A percentile compares a stretch with the other conserved stretches of the same genome.
Evolutionary conservation across 1,284 basidiomycete species (phyloP).

Genomic region (Fistulina hepatica): DNA sequence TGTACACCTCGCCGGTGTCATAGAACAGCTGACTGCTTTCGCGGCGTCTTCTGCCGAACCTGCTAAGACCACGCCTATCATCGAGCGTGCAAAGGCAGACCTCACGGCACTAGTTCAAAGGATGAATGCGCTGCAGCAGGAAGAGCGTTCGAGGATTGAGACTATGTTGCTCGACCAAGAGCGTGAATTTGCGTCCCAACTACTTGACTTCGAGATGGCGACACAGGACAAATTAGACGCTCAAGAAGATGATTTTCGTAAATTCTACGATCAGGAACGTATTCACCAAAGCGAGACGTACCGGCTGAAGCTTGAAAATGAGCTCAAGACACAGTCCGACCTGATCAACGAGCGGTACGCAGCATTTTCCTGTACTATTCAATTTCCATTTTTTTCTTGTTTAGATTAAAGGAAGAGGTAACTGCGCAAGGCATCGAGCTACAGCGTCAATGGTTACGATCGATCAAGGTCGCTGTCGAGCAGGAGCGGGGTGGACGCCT

Average conservation of each 20-base stretch:
- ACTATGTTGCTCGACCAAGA: conserved; percentile 74
- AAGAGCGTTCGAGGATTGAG: conserved; percentile 73
- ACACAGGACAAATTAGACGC: conserved; percentile 75
- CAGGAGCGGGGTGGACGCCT: conserved; percentile 93
- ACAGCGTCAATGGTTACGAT: conserved; percentile 92
- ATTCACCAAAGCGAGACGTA: conserved; percentile 68
- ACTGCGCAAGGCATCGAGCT: conserved; percentile 95
- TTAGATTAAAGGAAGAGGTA: conserved; percentile 89
- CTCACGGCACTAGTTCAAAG: conserved; percentile 70
- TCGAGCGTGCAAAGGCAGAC: conserved; percentile 74
- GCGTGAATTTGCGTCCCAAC: conserved; percentile 72
- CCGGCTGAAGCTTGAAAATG: conserved; percentile 77
- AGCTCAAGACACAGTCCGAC: conserved; percentile 83
- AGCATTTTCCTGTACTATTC: background rate
- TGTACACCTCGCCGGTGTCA: conserved; percentile 84
- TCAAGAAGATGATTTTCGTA: conserved; percentile 82
- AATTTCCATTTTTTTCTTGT: conserved; percentile 6
- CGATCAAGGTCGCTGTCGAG: conserved; percentile 94
- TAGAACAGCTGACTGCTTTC: conserved; percentile 85
- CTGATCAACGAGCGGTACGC: conserved; percentile 84
- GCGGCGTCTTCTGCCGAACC: conserved; percentile 66
- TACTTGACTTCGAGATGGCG: conserved; percentile 77
- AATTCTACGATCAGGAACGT: conserved; percentile 75
- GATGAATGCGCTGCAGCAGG: conserved; percentile 73
- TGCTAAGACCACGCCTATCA: conserved; percentile 56